Conservation (phyloP, 371 early-diverging fungal genomes). For the Mortierella sp. region DNA sequence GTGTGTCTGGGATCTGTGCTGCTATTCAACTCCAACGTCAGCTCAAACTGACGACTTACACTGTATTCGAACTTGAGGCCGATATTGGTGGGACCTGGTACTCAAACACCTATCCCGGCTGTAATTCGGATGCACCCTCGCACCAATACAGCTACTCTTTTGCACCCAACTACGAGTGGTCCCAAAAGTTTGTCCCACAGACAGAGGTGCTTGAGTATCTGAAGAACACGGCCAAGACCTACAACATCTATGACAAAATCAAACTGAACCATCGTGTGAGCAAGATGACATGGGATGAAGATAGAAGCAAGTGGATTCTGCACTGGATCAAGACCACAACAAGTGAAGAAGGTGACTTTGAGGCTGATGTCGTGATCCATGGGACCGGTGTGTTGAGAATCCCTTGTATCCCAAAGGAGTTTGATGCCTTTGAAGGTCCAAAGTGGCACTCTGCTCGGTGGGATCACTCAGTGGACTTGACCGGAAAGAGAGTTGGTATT, state of each 20-base stretch:
- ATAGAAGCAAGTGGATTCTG: conserved; percentile 35
- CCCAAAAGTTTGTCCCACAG: conserved; percentile 30
- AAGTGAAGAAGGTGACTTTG: conserved; percentile 15
- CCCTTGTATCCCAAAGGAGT: conserved; percentile 43
- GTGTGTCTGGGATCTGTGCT: conserved; percentile 40
- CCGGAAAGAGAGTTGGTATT: conserved; percentile 44
- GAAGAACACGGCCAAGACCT: conserved; percentile 32
- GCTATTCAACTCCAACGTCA: conserved; percentile 45
- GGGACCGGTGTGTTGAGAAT: conserved; percentile 27
- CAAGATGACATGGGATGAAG: conserved; percentile 42
- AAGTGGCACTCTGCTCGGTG: conserved; percentile 47
- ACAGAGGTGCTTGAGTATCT: conserved; percentile 30
- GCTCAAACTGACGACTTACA: conserved; percentile 37
- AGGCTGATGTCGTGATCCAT: conserved; percentile 33
- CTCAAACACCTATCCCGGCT: conserved; percentile 43
- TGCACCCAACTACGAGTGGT: conserved; percentile 47
- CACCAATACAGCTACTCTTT: conserved; percentile 47
- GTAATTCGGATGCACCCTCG: conserved; percentile 29
- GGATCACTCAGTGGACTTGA: conserved; percentile 40
- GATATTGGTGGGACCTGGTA: conserved; percentile 48
- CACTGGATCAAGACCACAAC: conserved; percentile 20
- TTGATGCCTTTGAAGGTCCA: conserved; percentile 36
- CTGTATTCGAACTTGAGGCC: conserved; percentile 39
- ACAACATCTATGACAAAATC: conserved; percentile 47
- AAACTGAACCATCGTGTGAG: conserved; percentile 29